These are phyloP conservation scores for Allomyces javanicus DNA, from an alignment of 192 early-diverging fungal species.

Conservation along the genomic window DNA sequence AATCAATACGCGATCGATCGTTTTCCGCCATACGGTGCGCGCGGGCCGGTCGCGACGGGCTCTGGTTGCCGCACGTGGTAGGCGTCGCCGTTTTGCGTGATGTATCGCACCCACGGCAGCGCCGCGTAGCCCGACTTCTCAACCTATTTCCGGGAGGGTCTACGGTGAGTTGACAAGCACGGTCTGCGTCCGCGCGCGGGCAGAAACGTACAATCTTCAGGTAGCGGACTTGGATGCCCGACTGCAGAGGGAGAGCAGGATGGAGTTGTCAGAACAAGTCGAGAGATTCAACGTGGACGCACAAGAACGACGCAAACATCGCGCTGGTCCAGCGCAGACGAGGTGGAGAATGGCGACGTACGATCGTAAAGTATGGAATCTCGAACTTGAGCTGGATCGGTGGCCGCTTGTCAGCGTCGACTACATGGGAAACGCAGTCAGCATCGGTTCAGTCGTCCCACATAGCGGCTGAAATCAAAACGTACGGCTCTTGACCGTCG, in stretches of 20 bases:
- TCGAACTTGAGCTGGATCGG: constrained; percentile 74
- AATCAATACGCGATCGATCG: too few species aligned
- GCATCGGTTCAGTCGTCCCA: neutral
- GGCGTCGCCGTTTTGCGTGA: constrained; percentile 69
- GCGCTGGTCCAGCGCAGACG: too few species aligned
- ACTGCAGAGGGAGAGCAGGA: constrained; percentile 4
- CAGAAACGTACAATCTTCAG: constrained; percentile 43
- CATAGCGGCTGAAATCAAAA: constrained; percentile 1
- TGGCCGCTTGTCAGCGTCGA: constrained; percentile 58
- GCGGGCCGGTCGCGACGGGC: constrained; percentile 36
- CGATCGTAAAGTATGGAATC: constrained; percentile 70
- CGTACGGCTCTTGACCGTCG: constrained; percentile 54
- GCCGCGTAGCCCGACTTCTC: constrained; percentile 81
- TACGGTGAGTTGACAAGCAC: too few species aligned
- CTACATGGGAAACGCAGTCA: constrained; percentile 4
- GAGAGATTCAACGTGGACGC: too few species aligned
- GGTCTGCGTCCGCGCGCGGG: too few species aligned
- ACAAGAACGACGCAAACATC: too few species aligned
- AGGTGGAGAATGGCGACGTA: too few species aligned
- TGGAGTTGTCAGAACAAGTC: too few species aligned
- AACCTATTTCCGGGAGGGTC: constrained; percentile 4
- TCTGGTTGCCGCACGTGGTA: constrained; percentile 88
- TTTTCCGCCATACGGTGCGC: too few species aligned
- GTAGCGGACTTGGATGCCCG: constrained; percentile 77
- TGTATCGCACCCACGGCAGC: constrained; percentile 74